Evolutionary conservation across 768 basidiomycete genomes (phyloP), one percentile per base, ranked within the genome.

Genomic region (Leucocoprinus sp.): DNA sequence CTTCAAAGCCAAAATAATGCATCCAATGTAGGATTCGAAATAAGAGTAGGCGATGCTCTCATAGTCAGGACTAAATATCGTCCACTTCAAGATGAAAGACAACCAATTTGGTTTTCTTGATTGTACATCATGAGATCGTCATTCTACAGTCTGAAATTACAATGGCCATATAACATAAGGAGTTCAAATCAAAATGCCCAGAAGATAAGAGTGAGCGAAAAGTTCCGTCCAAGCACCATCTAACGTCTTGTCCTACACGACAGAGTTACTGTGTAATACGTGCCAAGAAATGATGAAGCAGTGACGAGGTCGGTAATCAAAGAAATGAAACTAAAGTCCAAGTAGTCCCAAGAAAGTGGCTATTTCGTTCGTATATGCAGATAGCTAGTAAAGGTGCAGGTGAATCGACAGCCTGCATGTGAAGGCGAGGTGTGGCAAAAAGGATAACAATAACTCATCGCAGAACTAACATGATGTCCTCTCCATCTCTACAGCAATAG

Each of bases 401-500:
- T 24, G 41, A 52, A 9, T 29, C 43, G 33, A 43, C n/a, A 47
- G 37, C 27, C 22, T 22, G 18, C 33, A 29, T 14, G 19, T 43
- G 26, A 43, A 43, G 42, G 40, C 15, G 31, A 54, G 43, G 26
- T 37, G 41, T 29, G 37, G 43, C 43, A 45, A 27, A 11, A 44
- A 37, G 27, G 46, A 36, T 27, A 48, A 35, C 34, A 41, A 48
- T 41, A 48, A 42, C 39, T 48, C 46, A 42, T 48, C 46, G 36
- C 37, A 36, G 27, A 31, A 34, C 17, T 14, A 15, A 33, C 37
- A 14, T 15, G 23, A 6, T 35, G 23, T 28, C 18, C 34, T 28
- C 29, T 6, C 33, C 39, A 31, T 47, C 26, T 57, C 59, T 64
- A 70, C 51, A 70, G 60, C 45, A 62, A 39, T 43, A 62, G 49